These are phyloP conservation scores for Colletotrichum ledebouriae DNA, from an alignment of 2,329 filamentous ascomycete species.

Conservation along the genomic window DNA sequence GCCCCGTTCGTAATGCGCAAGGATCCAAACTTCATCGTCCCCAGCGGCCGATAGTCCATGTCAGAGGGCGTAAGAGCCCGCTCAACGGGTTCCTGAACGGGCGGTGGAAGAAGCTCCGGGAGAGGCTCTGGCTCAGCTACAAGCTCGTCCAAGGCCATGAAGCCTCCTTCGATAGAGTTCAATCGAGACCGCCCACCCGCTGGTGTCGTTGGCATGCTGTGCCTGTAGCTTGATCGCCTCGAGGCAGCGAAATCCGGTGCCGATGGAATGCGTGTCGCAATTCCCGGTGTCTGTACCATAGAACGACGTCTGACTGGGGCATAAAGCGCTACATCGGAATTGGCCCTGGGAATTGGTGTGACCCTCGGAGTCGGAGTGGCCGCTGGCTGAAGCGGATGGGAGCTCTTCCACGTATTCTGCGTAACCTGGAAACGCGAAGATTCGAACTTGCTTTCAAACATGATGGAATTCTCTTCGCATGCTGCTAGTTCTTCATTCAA, in stretches of 20 bases:
- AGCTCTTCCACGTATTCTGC: constrained; percentile 54
- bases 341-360: constrained; percentile 53
- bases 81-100: constrained; percentile 46
- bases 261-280: constrained; percentile 58
- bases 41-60: constrained; percentile 70
- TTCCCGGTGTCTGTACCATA: constrained; percentile 62
- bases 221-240: constrained; percentile 52
- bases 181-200: constrained; percentile 51
- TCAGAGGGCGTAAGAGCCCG: constrained; percentile 66
- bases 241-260: constrained; percentile 40
- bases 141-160: constrained; percentile 15
- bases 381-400: constrained; percentile 48
- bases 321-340: constrained; percentile 63
- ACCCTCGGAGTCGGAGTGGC: constrained; percentile 36
- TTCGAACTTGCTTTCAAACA: constrained; percentile 52
- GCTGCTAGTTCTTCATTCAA: constrained; percentile 52
- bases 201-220: constrained; percentile 56
- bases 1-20: constrained; percentile 73
- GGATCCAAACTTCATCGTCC: constrained; percentile 73
- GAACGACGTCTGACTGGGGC: constrained; percentile 63
- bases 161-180: constrained; percentile 55
- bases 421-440: constrained; percentile 49
- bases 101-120: constrained; percentile 40
- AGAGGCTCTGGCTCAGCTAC: constrained; percentile 35
- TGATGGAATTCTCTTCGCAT: constrained; percentile 50